Conservation (phyloP, 768 basidiomycete species). For the Leccinum ochraceum region DNA sequence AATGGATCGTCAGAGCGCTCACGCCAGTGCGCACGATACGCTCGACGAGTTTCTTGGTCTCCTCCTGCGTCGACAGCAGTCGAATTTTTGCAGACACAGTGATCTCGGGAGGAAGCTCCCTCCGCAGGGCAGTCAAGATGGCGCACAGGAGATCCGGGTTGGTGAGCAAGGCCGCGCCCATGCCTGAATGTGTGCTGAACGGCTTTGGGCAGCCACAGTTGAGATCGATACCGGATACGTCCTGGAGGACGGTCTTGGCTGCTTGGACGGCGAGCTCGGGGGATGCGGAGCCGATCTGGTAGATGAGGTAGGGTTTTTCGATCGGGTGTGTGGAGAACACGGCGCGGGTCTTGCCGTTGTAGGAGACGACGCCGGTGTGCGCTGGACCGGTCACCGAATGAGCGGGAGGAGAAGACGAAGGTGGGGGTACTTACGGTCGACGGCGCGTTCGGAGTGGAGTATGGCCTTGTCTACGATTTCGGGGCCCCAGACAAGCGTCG, state of each 20-base stretch:
- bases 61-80: constrained; percentile 80
- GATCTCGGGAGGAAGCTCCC: constrained; percentile 70
- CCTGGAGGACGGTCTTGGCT: constrained; percentile 80
- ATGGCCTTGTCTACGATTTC: constrained; percentile 98
- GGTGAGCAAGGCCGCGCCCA: constrained; percentile 94
- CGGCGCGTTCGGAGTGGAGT: constrained; percentile 75
- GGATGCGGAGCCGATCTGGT: constrained; percentile 90
- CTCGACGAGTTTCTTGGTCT: constrained; percentile 87
- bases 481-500: constrained; percentile 93
- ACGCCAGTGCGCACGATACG: constrained; percentile 87
- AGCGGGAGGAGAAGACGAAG: not conserved
- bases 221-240: constrained; percentile 93
- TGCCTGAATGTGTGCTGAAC: constrained; percentile 90
- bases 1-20: constrained; percentile 89
- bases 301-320: constrained; percentile 93
- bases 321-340: constrained; percentile 93
- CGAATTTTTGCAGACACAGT: constrained; percentile 96
- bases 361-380: constrained; percentile 83
- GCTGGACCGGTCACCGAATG: constrained; percentile 45
- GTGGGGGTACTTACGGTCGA: constrained; percentile 69
- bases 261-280: constrained; percentile 92
- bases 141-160: constrained; percentile 90
- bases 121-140: constrained; percentile 79
- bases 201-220: constrained; percentile 98
- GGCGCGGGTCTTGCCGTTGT: constrained; percentile 77